phyloP scores from a whole-genome alignment of 2,329 filamentous ascomycete genomes.

The Immersiporthe knoxdaviesiana region DNA sequence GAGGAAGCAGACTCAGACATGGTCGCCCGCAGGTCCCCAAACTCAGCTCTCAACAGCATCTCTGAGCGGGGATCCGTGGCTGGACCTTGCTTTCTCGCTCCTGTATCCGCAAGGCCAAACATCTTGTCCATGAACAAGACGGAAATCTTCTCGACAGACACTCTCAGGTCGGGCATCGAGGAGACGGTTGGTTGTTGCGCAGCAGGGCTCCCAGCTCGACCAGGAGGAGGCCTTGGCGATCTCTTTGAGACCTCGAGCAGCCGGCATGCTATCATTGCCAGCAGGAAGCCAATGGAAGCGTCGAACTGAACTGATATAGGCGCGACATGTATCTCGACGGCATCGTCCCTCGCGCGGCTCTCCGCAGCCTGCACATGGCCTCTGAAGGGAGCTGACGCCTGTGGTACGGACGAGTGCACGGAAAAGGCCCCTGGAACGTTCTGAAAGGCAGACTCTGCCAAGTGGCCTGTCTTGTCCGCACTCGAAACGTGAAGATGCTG shows the following conservation, averaged over 20 bases:
- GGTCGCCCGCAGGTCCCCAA: constrained; percentile 49
- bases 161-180: constrained; percentile 45
- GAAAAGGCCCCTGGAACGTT: constrained; percentile 67
- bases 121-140: constrained; percentile 60
- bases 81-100: constrained; percentile 41
- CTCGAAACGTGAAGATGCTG: constrained; percentile 45
- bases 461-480: constrained; percentile 5
- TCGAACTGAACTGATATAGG: constrained; percentile 59
- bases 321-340: constrained; percentile 55
- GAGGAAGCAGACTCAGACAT: constrained; percentile 36
- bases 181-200: constrained; percentile 28
- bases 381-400: constrained; percentile 25
- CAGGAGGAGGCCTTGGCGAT: constrained; percentile 2
- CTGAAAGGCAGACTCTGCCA: constrained; percentile 19
- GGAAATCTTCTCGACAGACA: constrained; percentile 54
- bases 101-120: constrained; percentile 53
- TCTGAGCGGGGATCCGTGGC: constrained; percentile 49
- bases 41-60: constrained; percentile 54
- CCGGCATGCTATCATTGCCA: constrained; percentile 55
- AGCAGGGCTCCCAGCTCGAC: constrained; percentile 26
- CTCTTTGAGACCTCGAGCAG: constrained; percentile 50
- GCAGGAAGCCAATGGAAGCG: constrained; percentile 58
- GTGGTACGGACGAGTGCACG: constrained; percentile 39
- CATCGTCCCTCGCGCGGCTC: constrained; percentile 36
- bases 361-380: constrained; percentile 23